Base-by-base conservation (phyloP, 192 early-diverging fungal genomes). In the Dissophora globulifera region DNA sequence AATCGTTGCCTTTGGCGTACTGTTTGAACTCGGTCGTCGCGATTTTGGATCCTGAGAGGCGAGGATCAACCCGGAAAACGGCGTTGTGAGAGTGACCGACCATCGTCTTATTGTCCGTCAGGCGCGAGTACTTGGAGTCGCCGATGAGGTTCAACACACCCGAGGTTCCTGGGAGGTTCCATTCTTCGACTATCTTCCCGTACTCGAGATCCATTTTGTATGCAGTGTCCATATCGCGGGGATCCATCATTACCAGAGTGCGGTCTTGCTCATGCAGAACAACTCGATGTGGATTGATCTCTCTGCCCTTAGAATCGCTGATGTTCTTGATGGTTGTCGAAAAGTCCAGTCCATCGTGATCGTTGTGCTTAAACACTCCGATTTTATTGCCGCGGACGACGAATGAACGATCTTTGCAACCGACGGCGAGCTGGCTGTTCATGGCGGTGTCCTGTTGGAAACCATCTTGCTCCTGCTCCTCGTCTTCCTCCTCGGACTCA, bases 151-250 rank as follows among this genome's bases (percentile, higher is more conserved):
- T 84, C 56, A 84, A 80, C 3, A 80, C 86, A 8, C 85, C 84
- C n/a, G 92, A 74, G 42, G 90, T 67, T 46, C 94, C 91, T 53
- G 94, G 88, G 41, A 95, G 85, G 31, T 90, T 88, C 93, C 94
- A 98, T 80, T 96, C 93, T 57, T 98, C 95, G 13, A 96, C 96
- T 16, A 98, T 88, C 81, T 95, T 91, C 33, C 94, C 96, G 68
- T 83, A 82, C 69, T 95, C 93, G 29, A 98, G 78, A 78, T 98
- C 96, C 95, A 98, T 94, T 58, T 85, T 87, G 85, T 88, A 96
- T 49, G 96, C 82, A 35, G 85, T 90, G 62, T 93, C 80, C 23
- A 84, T 72, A 41, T 94, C 88, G 59, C 82, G 71, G 45, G 85
- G 80, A 58, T 92, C 83, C 87, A 93, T 87, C 66, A 96, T 81